Evolutionary conservation across 352 stramenopile genomes (phyloP).

Genomic region (Phytophthora melonis): DNA sequence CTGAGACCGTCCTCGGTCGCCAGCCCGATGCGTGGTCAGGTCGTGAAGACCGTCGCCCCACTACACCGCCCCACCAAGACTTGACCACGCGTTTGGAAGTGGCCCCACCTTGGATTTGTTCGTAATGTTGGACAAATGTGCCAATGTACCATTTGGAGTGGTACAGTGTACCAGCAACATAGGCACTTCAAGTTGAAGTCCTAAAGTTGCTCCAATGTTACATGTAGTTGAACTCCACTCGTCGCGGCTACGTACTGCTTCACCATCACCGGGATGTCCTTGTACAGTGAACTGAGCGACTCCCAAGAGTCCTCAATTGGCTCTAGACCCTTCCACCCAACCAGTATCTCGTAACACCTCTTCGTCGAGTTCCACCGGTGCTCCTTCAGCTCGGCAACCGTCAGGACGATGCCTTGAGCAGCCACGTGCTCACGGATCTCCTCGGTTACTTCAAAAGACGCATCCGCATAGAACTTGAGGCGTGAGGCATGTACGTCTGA

Average conservation of each 20-base stretch:
- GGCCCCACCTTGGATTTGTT: conserved; percentile 6
- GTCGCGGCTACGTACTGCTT: conserved; percentile 3
- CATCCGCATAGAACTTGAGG: conserved; percentile 45
- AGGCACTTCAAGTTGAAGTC: conserved; percentile 2
- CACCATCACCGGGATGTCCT: conserved; percentile 12
- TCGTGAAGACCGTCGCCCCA: no score
- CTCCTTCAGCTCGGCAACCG: conserved; percentile 17
- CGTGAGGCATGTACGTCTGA: conserved; percentile 36
- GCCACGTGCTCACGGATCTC: conserved; percentile 31
- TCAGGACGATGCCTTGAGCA: conserved; percentile 31
- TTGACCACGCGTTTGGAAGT: conserved; percentile 2
- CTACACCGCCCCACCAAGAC: conserved; percentile 1
- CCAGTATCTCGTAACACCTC: conserved; percentile 3
- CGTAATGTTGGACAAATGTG: not conserved
- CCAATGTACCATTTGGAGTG: not conserved
- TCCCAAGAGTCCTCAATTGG: conserved; percentile 14
- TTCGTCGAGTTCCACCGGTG: conserved; percentile 10
- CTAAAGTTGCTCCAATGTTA: conserved; percentile 4
- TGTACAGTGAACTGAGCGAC: conserved; percentile 4
- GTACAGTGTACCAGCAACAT: not conserved
- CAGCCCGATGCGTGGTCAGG: no score
- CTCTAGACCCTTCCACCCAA: conserved; percentile 4
- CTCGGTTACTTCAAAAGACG: conserved; percentile 28
- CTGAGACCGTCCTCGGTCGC: no score
- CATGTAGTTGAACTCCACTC: not conserved